phyloP scores from a whole-genome alignment of 306 rosid genomes.

The Acacia crassicarpa region DNA sequence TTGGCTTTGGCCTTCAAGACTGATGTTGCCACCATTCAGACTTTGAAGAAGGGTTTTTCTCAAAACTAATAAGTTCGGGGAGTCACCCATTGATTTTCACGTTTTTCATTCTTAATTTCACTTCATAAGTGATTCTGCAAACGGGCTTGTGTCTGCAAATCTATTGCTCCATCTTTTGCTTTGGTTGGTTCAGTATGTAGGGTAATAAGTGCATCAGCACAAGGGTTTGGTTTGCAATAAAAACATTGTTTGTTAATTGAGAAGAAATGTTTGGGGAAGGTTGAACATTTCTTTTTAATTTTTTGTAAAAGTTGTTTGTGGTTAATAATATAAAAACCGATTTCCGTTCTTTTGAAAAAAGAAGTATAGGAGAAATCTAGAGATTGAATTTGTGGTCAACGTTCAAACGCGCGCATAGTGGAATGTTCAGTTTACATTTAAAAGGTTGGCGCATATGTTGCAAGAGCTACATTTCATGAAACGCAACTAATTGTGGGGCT shows the following conservation, averaged over 20 bases:
- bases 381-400: too few relatives aligned
- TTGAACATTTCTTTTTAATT: neutral
- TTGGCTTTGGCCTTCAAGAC: conserved; percentile 68
- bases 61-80: neutral
- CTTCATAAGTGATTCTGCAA: conserved; percentile 1
- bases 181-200: neutral
- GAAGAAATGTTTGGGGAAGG: neutral
- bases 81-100: neutral
- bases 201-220: neutral
- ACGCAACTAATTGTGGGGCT: too few relatives aligned
- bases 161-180: neutral
- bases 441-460: too few relatives aligned
- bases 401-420: too few relatives aligned
- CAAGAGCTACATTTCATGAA: too few relatives aligned
- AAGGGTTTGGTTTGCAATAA: neutral
- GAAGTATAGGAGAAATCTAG: neutral
- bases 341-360: neutral
- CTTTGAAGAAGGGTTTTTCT: conserved; percentile 29
- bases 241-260: neutral
- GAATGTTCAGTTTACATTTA: too few relatives aligned
- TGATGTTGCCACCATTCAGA: conserved; percentile 41
- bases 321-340: neutral
- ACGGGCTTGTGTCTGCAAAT: neutral
- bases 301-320: neutral
- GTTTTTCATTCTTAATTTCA: neutral